Evolutionary conservation across 441 rosid genomes (phyloP).

Genomic region (Euphorbia celastroides): DNA sequence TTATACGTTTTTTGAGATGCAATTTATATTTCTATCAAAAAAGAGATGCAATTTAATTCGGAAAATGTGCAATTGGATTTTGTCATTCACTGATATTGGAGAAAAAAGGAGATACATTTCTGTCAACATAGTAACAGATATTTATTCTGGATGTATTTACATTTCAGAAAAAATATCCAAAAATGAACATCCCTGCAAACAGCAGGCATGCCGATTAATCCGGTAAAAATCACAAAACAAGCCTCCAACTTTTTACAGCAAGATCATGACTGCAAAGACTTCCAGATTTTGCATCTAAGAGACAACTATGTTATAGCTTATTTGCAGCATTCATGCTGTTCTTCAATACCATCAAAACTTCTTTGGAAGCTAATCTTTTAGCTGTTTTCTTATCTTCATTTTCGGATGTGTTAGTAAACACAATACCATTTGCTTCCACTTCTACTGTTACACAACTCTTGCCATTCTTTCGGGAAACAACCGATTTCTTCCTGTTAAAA

Average conservation of each 20-base stretch:
- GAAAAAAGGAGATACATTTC: too few species aligned
- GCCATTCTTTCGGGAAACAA: slow-evolving; percentile 19
- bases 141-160: too few species aligned
- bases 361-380: slow-evolving; percentile 48
- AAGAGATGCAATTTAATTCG: too few species aligned
- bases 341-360: slow-evolving; percentile 50
- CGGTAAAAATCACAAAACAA: not conserved
- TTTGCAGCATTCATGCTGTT: not conserved
- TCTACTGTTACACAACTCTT: slow-evolving; percentile 32
- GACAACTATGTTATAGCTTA: not conserved
- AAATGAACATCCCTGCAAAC: too few species aligned
- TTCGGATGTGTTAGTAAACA: slow-evolving; percentile 30
- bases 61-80: too few species aligned
- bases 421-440: slow-evolving; percentile 44
- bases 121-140: too few species aligned
- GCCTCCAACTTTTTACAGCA: not conserved
- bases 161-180: too few species aligned
- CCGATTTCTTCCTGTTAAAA: slow-evolving; percentile 24
- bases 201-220: not conserved
- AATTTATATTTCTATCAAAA: too few species aligned
- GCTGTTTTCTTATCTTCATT: slow-evolving; percentile 47
- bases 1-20: too few species aligned
- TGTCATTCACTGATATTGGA: too few species aligned
- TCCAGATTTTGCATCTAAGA: not conserved
- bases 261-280: not conserved